phyloP scores from a whole-genome alignment of 192 early-diverging fungal genomes.

The Coemansia sp. region DNA sequence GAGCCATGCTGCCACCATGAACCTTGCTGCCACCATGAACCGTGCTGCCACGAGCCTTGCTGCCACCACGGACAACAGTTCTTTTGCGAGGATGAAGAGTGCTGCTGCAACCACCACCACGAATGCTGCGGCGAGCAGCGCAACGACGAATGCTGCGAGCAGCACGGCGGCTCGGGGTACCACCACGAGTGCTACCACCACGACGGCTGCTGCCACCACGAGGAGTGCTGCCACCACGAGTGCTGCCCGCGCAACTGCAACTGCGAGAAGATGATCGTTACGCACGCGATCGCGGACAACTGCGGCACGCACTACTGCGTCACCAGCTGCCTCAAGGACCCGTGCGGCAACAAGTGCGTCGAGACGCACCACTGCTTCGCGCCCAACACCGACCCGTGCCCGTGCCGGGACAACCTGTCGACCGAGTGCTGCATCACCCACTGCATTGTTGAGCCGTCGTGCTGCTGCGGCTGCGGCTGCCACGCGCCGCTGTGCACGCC shows the following conservation, averaged over 20 bases:
- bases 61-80: slow-evolving; percentile 16
- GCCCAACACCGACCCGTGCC: slow-evolving; percentile 34
- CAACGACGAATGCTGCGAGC: slow-evolving; percentile 18
- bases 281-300: slow-evolving; percentile 45
- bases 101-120: slow-evolving; percentile 17
- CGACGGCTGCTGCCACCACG: slow-evolving; percentile 26
- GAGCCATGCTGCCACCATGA: slow-evolving; percentile 37
- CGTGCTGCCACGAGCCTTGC: slow-evolving; percentile 14
- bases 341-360: slow-evolving; percentile 45
- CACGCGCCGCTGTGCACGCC: slow-evolving; percentile 45
- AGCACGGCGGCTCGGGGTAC: slow-evolving; percentile 19
- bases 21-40: slow-evolving; percentile 11
- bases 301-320: slow-evolving; percentile 55
- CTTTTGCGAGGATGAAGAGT: slow-evolving; percentile 9
- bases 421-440: slow-evolving; percentile 53
- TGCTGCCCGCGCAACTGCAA: slow-evolving; percentile 34
- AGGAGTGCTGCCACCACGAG: slow-evolving; percentile 27
- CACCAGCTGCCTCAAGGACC: slow-evolving; percentile 53
- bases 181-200: slow-evolving; percentile 27
- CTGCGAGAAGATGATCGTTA: slow-evolving; percentile 42
- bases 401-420: slow-evolving; percentile 43
- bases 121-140: slow-evolving; percentile 23
- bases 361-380: slow-evolving; percentile 52
- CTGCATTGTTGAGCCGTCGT: slow-evolving; percentile 47
- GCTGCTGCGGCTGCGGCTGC: slow-evolving; percentile 40